A percentile compares a stretch with the other conserved stretches of the same genome.
These are phyloP conservation scores for Saturnispora halmiae DNA, from an alignment of 805 yeast genomes.

Conservation along the genomic window DNA sequence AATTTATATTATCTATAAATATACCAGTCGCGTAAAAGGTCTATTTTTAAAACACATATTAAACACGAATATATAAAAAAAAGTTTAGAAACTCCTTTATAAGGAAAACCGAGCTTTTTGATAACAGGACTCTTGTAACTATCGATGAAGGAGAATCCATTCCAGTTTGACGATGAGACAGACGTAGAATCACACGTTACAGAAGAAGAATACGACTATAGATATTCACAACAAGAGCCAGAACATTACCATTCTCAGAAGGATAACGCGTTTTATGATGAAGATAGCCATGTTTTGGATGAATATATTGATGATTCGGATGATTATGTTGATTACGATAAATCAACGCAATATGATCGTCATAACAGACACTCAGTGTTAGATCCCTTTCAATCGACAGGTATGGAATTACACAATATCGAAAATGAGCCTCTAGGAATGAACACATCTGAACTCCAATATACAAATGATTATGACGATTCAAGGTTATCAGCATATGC, in stretches of 20 bases:
- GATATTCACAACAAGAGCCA: conserved; percentile 2
- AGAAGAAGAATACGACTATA: too few species aligned
- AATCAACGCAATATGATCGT: too few species aligned
- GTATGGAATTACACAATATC: background rate
- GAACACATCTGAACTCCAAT: background rate
- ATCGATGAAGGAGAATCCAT: conserved; percentile 7
- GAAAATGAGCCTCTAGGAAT: background rate
- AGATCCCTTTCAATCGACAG: background rate
- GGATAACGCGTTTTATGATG: background rate
- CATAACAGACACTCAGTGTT: background rate
- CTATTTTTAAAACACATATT: background rate
- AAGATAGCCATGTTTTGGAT: background rate
- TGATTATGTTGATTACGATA: background rate
- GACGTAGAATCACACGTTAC: background rate
- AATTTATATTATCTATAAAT: too few species aligned
- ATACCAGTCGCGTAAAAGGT: background rate
- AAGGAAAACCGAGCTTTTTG: too few species aligned
- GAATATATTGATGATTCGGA: background rate
- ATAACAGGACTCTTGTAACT: too few species aligned
- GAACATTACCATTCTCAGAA: background rate
- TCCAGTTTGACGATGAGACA: conserved; percentile 5
- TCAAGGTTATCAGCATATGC: conserved; percentile 4
- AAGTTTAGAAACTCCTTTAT: too few species aligned
- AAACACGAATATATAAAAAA: too few species aligned
- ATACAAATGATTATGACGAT: background rate